A percentile compares a stretch with the other conserved stretches of the same genome.
phyloP scores from a whole-genome alignment of 192 early-diverging fungal genomes.

The Coemansia erecta region DNA sequence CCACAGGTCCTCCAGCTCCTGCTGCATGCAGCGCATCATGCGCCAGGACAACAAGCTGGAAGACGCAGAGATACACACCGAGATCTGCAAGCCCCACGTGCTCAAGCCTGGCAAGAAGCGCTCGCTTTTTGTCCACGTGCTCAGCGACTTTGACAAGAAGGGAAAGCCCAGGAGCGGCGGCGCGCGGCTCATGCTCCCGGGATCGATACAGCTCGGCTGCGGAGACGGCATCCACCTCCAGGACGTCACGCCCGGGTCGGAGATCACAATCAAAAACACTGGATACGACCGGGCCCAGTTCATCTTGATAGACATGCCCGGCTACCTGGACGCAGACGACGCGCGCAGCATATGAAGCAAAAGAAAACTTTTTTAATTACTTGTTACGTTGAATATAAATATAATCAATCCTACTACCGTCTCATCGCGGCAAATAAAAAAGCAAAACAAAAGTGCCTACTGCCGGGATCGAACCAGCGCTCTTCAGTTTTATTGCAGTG shows the following conservation, averaged over 20 bases:
- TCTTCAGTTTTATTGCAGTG: slow-evolving; percentile 14
- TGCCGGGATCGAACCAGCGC: slow-evolving; percentile 20
- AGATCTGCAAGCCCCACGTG: background rate
- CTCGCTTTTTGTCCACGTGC: slow-evolving; percentile 32
- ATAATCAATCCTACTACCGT: no score
- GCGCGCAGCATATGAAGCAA: slow-evolving; percentile 22
- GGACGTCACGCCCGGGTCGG: slow-evolving; percentile 19
- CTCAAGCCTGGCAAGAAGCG: slow-evolving; percentile 22
- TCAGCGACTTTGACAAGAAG: slow-evolving; percentile 35
- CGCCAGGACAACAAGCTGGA: no score
- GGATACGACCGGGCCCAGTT: slow-evolving; percentile 53
- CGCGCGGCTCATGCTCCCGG: slow-evolving; percentile 37
- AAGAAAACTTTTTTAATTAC: no score
- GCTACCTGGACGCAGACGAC: slow-evolving; percentile 22
- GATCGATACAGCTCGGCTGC: slow-evolving; percentile 24
- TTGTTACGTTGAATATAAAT: background rate
- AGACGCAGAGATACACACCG: background rate
- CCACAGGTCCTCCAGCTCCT: no score
- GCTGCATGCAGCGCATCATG: no score
- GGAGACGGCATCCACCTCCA: slow-evolving; percentile 41
- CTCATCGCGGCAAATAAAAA: background rate
- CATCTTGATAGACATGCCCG: slow-evolving; percentile 46
- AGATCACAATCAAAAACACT: slow-evolving; percentile 32
- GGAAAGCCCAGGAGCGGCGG: slow-evolving; percentile 23
- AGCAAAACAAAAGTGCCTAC: slow-evolving; percentile 2